Conservation (phyloP, 768 basidiomycete species). For the Tricholoma sp. region DNA sequence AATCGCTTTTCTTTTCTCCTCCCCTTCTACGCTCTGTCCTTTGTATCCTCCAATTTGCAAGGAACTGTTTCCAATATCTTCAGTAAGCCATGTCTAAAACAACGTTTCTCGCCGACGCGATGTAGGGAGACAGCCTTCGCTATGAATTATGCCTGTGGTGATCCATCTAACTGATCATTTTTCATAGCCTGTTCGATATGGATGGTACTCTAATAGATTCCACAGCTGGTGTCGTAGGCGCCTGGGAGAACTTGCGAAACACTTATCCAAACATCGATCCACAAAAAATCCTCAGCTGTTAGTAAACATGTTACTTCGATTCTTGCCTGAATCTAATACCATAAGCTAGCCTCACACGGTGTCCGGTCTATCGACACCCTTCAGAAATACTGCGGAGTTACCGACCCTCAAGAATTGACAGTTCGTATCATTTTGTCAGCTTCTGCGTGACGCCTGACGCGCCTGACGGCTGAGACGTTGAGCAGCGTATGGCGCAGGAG, state of each 20-base stretch:
- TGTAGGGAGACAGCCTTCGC: slow-evolving; percentile 25
- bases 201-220: slow-evolving; percentile 82
- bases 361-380: slow-evolving; percentile 83
- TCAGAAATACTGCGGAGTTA: slow-evolving; percentile 61
- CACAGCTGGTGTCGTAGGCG: slow-evolving; percentile 74
- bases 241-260: slow-evolving; percentile 75
- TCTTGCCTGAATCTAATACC: background rate
- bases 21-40: no score
- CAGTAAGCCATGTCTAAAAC: slow-evolving; percentile 27
- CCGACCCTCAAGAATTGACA: slow-evolving; percentile 61
- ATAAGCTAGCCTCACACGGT: slow-evolving; percentile 63
- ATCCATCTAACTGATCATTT: background rate
- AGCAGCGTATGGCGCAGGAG: slow-evolving; percentile 62
- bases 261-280: slow-evolving; percentile 66
- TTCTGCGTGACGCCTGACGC: background rate
- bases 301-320: slow-evolving; percentile 16
- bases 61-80: no score
- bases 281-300: slow-evolving; percentile 57
- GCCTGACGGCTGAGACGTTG: background rate
- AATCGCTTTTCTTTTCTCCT: no score
- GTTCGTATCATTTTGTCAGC: slow-evolving; percentile 29
- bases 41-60: no score
- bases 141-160: slow-evolving; percentile 3
- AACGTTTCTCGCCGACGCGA: slow-evolving; percentile 34
- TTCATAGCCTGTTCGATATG: slow-evolving; percentile 70